A percentile compares a stretch with the other conserved stretches of the same genome.
Conservation (phyloP, 108 stramenopile species). For the Aurantiochytrium sp. region DNA sequence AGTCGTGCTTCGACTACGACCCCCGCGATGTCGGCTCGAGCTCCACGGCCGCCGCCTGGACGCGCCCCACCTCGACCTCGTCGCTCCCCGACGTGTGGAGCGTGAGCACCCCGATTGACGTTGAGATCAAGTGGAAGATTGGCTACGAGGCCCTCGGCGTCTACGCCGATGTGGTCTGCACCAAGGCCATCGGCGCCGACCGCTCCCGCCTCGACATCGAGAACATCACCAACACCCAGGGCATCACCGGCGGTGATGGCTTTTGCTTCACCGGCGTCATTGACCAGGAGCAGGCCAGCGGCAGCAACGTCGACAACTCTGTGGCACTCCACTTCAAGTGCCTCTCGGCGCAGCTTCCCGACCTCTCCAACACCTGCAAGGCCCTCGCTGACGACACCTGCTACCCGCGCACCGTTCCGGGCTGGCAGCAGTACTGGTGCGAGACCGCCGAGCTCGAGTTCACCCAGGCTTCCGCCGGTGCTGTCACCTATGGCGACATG, state of each 20-base stretch:
- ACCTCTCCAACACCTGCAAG: neutral
- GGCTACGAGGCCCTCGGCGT: neutral
- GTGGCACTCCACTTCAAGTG: neutral
- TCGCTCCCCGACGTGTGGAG: neutral
- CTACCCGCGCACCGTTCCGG: neutral
- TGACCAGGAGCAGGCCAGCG: too few relatives aligned
- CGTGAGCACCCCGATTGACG: neutral
- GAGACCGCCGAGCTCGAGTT: neutral
- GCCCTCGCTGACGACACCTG: neutral
- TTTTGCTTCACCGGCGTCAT: neutral
- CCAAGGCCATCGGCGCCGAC: neutral
- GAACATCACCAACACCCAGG: neutral
- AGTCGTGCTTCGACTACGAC: neutral
- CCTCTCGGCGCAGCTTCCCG: neutral
- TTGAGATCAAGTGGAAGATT: neutral
- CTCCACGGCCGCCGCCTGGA: neutral
- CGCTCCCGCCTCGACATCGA: neutral
- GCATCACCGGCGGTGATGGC: neutral
- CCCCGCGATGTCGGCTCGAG: neutral
- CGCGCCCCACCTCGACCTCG: neutral
- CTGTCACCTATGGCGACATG: neutral
- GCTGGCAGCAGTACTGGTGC: conserved; percentile 2
- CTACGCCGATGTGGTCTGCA: neutral
- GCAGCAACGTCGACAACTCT: neutral
- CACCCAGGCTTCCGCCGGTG: neutral